Conservation (phyloP, 2,329 filamentous ascomycete genomes). For the Colletotrichum coccodes region DNA sequence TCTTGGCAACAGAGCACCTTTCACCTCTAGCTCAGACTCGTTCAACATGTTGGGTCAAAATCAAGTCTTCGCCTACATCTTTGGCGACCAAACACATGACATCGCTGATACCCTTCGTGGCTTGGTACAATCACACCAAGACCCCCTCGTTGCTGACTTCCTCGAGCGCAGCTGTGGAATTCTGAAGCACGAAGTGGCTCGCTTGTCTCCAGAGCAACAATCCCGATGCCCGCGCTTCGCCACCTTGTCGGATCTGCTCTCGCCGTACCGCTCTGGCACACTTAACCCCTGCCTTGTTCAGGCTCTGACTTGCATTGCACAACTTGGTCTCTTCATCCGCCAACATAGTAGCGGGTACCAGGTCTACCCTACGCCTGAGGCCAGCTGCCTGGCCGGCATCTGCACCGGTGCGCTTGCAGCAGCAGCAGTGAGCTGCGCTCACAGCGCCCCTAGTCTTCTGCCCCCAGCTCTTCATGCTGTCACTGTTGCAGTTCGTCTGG, state of each 20-base stretch:
- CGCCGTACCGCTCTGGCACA: neutral
- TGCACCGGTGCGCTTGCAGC: slow-evolving; percentile 14
- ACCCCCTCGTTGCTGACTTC: slow-evolving; percentile 4
- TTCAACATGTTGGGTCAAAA: neutral
- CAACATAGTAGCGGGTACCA: slow-evolving; percentile 12
- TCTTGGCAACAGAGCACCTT: neutral
- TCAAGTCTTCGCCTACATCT: neutral
- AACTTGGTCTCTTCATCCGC: slow-evolving; percentile 22
- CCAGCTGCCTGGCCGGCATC: neutral
- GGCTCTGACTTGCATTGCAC: slow-evolving; percentile 7
- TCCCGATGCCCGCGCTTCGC: slow-evolving; percentile 5
- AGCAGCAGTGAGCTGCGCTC: slow-evolving; percentile 12
- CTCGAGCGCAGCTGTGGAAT: slow-evolving; percentile 8
- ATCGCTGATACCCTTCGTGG: neutral
- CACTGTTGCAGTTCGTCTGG: neutral
- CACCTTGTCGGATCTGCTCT: neutral
- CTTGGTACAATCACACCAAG: neutral
- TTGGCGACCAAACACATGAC: slow-evolving; percentile 21
- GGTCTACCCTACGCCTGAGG: neutral
- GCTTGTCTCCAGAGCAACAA: slow-evolving; percentile 3
- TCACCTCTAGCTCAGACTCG: neutral
- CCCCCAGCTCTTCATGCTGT: neutral
- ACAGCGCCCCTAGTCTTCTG: neutral
- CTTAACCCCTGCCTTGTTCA: slow-evolving; percentile 6
- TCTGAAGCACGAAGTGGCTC: slow-evolving; percentile 6